These are phyloP conservation scores for Cordyceps farinosa DNA, from an alignment of 2,329 filamentous ascomycete genomes.

Conservation along the genomic window DNA sequence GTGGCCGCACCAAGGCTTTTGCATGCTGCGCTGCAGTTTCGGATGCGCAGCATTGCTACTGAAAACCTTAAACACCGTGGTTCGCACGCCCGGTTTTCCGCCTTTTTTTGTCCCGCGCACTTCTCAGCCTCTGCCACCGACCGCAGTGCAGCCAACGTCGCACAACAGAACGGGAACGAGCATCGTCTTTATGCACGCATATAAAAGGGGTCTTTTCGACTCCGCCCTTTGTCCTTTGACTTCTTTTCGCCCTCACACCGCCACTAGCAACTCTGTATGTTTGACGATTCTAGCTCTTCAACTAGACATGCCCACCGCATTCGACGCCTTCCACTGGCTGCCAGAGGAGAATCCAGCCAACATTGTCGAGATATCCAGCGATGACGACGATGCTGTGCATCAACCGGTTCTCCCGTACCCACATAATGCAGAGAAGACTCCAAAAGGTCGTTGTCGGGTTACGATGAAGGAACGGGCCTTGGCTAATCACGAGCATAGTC, in stretches of 20 bases:
- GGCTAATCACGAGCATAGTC: not conserved
- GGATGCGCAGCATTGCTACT: not conserved
- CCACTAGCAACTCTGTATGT: not conserved
- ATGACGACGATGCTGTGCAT: not conserved
- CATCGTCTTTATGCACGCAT: not conserved
- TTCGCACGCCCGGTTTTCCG: not conserved
- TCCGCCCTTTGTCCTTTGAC: not conserved
- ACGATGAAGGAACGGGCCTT: not conserved
- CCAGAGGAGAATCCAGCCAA: not conserved
- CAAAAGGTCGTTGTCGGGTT: not conserved
- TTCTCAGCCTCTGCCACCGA: not conserved
- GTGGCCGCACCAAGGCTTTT: not conserved
- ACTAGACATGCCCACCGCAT: not conserved
- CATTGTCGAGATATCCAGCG: slow-evolving; percentile 9
- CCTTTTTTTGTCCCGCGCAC: not conserved
- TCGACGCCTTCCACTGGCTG: not conserved
- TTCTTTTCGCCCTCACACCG: not conserved
- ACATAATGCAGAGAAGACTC: not conserved
- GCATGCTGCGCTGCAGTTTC: not conserved
- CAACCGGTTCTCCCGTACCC: not conserved
- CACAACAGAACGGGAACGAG: not conserved
- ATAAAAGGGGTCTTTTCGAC: not conserved
- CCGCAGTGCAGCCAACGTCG: not conserved
- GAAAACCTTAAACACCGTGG: not conserved
- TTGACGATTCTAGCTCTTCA: not conserved